Conservation (phyloP, 176 grass and related monocot genomes). For the Eremochloa ophiuroides region DNA sequence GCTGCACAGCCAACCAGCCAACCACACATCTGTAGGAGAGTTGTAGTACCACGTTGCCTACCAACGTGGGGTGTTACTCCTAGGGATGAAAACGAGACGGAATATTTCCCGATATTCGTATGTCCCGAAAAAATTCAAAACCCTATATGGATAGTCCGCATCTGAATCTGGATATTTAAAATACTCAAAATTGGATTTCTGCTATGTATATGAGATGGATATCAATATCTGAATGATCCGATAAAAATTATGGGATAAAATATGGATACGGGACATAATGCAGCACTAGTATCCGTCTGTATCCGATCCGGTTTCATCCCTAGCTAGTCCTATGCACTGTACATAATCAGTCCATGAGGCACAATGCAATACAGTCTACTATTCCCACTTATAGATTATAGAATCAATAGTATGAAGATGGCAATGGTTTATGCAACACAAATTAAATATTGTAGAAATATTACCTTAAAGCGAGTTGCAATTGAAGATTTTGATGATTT, state of each 20-base stretch:
- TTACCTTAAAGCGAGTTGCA: conserved; percentile 86
- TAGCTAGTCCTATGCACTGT: background rate
- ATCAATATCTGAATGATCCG: too few species aligned
- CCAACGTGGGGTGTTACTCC: background rate
- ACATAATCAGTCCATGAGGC: background rate
- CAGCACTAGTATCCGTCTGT: too few species aligned
- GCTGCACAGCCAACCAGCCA: background rate
- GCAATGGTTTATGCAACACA: conserved; percentile 1
- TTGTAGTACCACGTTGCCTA: background rate
- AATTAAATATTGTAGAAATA: conserved; percentile 11
- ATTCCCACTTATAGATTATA: background rate
- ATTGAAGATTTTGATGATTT: conserved; percentile 98
- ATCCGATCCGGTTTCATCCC: too few species aligned
- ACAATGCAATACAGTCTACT: background rate
- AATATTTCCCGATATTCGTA: too few species aligned
- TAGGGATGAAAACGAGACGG: too few species aligned
- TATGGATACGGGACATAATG: too few species aligned
- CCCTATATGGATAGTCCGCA: too few species aligned
- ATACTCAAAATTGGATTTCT: too few species aligned
- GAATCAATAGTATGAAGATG: conserved; percentile 12
- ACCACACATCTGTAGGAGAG: background rate
- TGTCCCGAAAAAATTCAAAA: too few species aligned
- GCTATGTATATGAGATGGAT: too few species aligned
- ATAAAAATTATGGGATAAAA: too few species aligned
- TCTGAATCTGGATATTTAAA: too few species aligned